A percentile compares a stretch with the other conserved stretches of the same genome.
Conservation (phyloP, 225 moss, liverwort and hornwort genomes). For the Thuidium tamariscinum region DNA sequence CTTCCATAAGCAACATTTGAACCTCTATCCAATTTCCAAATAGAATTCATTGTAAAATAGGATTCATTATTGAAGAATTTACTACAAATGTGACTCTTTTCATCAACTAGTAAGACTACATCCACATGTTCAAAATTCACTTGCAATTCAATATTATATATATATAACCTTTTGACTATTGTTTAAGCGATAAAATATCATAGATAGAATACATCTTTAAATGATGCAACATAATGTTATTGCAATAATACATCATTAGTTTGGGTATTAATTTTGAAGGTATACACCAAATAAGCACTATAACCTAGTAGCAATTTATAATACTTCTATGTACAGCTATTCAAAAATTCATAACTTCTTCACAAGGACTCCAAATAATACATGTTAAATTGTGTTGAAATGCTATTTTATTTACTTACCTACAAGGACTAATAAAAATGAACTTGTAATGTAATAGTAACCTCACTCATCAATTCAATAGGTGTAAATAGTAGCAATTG, state of each 20-base stretch:
- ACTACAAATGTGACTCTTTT: background rate
- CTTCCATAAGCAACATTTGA: background rate
- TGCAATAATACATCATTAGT: background rate
- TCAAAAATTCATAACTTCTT: background rate
- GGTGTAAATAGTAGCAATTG: accelerated
- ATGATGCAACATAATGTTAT: background rate
- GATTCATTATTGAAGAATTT: background rate
- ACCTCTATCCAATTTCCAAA: accelerated
- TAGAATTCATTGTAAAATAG: accelerated
- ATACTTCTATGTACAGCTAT: background rate
- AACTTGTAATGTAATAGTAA: background rate
- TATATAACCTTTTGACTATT: background rate
- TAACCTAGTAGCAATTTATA: no score
- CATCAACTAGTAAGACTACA: background rate
- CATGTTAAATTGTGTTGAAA: background rate
- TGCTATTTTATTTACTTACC: no score
- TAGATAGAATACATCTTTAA: background rate
- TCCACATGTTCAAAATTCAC: background rate
- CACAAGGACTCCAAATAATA: no score
- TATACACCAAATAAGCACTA: no score
- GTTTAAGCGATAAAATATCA: accelerated
- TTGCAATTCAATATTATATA: background rate
- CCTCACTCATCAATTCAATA: background rate
- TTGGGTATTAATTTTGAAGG: background rate
- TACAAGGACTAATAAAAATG: background rate